Evolutionary conservation across 1,284 basidiomycete genomes (phyloP).

Genomic region (Tilletia indica): DNA sequence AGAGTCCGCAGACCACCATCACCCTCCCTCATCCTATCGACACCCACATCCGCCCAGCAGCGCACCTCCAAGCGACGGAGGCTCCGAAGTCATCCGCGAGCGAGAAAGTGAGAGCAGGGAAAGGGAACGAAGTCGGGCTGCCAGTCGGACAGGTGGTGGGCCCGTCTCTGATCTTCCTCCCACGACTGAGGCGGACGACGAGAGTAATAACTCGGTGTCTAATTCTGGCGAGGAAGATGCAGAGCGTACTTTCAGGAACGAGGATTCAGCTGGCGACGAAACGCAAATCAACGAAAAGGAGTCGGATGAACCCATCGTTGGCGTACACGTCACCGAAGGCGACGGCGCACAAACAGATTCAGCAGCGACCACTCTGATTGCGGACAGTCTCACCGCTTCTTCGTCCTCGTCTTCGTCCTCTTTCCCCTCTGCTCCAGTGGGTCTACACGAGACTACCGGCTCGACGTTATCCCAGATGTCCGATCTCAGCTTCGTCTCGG

Average conservation of each 20-base stretch:
- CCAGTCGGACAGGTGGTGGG: conserved; percentile 4
- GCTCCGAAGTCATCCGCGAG: background rate
- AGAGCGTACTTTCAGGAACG: conserved; percentile 1
- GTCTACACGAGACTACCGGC: background rate
- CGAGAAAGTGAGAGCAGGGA: background rate
- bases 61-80: background rate
- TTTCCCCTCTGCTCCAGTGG: background rate
- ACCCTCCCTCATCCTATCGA: background rate
- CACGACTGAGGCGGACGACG: conserved; percentile 18
- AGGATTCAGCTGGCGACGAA: background rate
- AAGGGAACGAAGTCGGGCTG: background rate
- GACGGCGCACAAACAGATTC: background rate
- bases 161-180: background rate
- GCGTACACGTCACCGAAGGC: background rate
- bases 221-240: conserved; percentile 55
- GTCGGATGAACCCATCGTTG: background rate
- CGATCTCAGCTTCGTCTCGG: background rate
- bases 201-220: conserved; percentile 51
- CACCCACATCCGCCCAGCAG: background rate
- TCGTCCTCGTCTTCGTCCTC: background rate
- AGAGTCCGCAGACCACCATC: background rate
- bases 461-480: background rate
- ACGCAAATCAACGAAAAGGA: background rate
- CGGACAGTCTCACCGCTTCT: background rate
- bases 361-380: background rate